Base-by-base conservation (phyloP, 2,329 filamentous ascomycete genomes). In the Knufia petricola region DNA sequence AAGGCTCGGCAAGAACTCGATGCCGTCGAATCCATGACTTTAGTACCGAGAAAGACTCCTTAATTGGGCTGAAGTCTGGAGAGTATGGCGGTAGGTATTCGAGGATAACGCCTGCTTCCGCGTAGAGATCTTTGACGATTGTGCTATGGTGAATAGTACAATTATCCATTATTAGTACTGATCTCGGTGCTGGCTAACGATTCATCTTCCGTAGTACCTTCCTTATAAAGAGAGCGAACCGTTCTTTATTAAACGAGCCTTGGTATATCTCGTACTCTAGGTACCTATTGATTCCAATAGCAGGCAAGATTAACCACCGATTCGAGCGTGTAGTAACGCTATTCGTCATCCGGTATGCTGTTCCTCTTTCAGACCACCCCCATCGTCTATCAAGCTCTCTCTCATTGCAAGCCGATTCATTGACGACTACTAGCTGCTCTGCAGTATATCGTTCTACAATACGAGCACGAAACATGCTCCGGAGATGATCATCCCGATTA, bases 41-140 rank as follows among this genome's bases (percentile, higher is more conserved):
- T 6, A 67, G 52, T 47, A 64, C 61, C n/a, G 59, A 50, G 57
- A 67, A 68, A 46, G 63, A 61, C 52, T 66, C 60, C 52, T 67
- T 58, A 52, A 67, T 64, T 21, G 60, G 62, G 52, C 66, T 66
- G 3, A 66, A 54, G 52, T 65, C 60, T 19, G 62, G 64, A 34
- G 60, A 67, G 50, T 66, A 67, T 21, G 58, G 64, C 30, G 63
- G 59, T 23, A 67, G 49, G 55, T 62, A 66, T 32, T 59, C 26
- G 12, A 66, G 55, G 54, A 61, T 60, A 24, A 66, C 63, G 28
- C 63, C 58, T 36, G 59, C 60, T 6, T 59, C 53, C 34, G 45
- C 31, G 53, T 60, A 66, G 55, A 66, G 54, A 51, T 62, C 43
- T 46, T 58, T 15, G 28, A 66, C 50, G 43, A 57, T 52, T 17